Base-by-base conservation (phyloP, 352 stramenopile species). In the Pythium periplocum region DNA sequence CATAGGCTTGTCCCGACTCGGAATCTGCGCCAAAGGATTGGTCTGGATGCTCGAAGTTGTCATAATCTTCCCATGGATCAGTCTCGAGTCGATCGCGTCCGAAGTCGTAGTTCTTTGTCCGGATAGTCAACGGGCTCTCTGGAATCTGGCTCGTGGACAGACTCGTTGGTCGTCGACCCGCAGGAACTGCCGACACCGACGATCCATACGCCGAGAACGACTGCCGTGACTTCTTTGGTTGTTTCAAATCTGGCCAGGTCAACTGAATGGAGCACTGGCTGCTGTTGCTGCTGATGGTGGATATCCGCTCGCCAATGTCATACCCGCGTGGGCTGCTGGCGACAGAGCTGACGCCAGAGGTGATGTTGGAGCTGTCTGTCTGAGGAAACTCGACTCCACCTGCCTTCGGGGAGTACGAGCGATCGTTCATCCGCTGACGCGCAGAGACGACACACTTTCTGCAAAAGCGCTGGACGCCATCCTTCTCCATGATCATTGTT, bases 1-100 rank as follows among this genome's bases (percentile, higher is more conserved):
- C 17, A 6, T 8, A 42, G 0, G 38, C 38, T 12, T 12, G 7
- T 12, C 12, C 12, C 7, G 7, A 12, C 17, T 26, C 17, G 17
- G 17, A 26, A 26, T 26, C 17, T 26, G 17, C 17, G 17, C 17
- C 17, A 42, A 12, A 42, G 0, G 38, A 42, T 12, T 8, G 12
- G 12, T 42, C 38, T 50, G 44, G n/a, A 41, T 17, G 76, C 41
- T 78, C 71, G 45, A 84, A 85, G 48, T 63, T 69, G 53, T 88
- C 78, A 53, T 82, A 83, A 34, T 68, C 64, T 59, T 88, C 78
- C 69, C 77, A 82, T 33, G 75, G 78, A 51, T 88, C 78, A 3
- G 78, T 85, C 59, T 86, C 73, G 39, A 86, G 59, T 6, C 75
- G 73, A 35, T 64, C 68, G 5, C 73, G 73, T 9, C 66, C 57